These are phyloP conservation scores for Austroboletus rostrupii DNA, from an alignment of 1,284 basidiomycete species.

Conservation along the genomic window DNA sequence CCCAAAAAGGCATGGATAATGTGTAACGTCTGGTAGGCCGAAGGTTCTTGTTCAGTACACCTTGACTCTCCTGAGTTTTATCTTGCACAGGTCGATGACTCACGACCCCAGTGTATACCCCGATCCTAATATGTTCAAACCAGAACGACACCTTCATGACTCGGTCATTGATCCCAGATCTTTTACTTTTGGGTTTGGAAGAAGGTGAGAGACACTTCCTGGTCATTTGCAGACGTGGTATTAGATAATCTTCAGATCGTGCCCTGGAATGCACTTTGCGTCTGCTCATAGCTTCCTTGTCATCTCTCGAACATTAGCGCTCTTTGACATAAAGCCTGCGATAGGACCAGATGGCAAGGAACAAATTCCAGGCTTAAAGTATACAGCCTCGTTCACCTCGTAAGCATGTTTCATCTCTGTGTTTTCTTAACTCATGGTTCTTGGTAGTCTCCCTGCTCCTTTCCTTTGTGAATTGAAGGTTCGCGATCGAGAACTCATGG, in stretches of 20 bases:
- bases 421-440: not conserved
- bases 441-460: not conserved
- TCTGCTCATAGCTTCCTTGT: constrained; percentile 34
- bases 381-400: constrained; percentile 10
- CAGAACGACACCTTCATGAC: constrained; percentile 14
- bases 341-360: constrained; percentile 15
- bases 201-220: constrained; percentile 22
- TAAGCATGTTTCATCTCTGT: not conserved
- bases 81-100: constrained; percentile 9
- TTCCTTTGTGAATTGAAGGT: constrained; percentile 5
- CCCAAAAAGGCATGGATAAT: constrained; percentile 9
- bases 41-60: not conserved
- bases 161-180: constrained; percentile 7
- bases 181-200: constrained; percentile 37
- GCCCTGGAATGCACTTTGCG: constrained; percentile 39
- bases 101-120: constrained; percentile 12
- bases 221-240: not conserved
- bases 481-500: constrained; percentile 1
- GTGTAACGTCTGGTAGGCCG: constrained; percentile 9
- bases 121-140: constrained; percentile 10
- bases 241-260: constrained; percentile 17
- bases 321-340: constrained; percentile 36
- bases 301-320: constrained; percentile 36
- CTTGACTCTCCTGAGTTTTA: not conserved
- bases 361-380: constrained; percentile 24